Percentiles rank a stretch among this genome's conserved stretches.
These are phyloP conservation scores for Friedmanniomyces simplex DNA, from an alignment of 495 filamentous ascomycete genomes.

Conservation along the genomic window DNA sequence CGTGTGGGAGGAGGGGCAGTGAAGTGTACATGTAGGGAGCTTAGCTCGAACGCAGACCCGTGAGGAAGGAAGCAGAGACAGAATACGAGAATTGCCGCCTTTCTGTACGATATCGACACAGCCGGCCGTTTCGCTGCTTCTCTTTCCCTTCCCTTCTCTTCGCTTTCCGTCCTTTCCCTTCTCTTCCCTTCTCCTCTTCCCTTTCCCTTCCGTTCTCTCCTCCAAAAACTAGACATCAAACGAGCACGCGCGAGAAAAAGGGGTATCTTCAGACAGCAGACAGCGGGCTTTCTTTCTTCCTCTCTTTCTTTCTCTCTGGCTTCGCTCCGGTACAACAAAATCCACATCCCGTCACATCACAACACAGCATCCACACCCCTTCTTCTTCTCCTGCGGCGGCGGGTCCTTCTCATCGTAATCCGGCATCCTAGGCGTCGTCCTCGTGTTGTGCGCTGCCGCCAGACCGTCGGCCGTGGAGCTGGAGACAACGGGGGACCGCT, in stretches of 20 bases:
- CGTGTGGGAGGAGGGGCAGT: neutral
- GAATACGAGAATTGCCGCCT: too few relatives aligned
- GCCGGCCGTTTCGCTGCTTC: too few relatives aligned
- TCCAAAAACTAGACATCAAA: neutral
- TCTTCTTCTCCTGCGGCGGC: constrained; percentile 19
- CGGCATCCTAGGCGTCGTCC: constrained; percentile 19
- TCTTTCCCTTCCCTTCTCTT: too few relatives aligned
- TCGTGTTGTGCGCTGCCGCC: neutral
- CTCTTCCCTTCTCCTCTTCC: too few relatives aligned
- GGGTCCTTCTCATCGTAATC: constrained; percentile 25
- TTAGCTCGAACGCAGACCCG: neutral
- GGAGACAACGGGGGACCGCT: neutral
- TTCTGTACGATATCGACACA: too few relatives aligned
- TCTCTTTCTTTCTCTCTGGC: neutral
- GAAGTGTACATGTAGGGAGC: too few relatives aligned
- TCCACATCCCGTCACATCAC: constrained; percentile 25
- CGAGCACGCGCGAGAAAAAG: neutral
- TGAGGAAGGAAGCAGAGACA: neutral
- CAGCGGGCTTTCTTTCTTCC: neutral
- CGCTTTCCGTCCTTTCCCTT: too few relatives aligned
- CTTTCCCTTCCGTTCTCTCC: neutral
- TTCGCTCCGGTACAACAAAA: neutral
- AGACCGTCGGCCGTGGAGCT: neutral
- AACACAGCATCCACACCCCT: constrained; percentile 30
- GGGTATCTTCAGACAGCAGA: neutral